phyloP scores from a whole-genome alignment of 1,139 yeast species.

The Lodderomyces oxycetoniae region DNA sequence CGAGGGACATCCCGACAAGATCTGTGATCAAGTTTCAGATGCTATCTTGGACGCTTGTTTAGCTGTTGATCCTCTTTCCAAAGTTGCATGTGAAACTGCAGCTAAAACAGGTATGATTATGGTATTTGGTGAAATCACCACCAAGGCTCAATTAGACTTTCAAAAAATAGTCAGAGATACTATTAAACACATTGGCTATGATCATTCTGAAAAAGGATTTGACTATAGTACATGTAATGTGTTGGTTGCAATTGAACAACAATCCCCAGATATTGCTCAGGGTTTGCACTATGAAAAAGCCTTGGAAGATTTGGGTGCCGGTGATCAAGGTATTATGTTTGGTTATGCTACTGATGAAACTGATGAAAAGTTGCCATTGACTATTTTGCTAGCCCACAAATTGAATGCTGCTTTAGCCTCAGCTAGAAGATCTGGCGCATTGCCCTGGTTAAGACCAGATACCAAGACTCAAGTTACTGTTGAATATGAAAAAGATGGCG shows the following conservation, averaged over 20 bases:
- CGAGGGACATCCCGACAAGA: slow-evolving; percentile 99
- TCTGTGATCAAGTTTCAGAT: slow-evolving; percentile 98
- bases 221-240: slow-evolving; percentile 99
- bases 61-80: slow-evolving; percentile 91
- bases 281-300: slow-evolving; percentile 98
- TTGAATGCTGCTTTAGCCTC: slow-evolving; percentile 94
- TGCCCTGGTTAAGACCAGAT: slow-evolving; percentile 98
- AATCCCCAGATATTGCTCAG: slow-evolving; percentile 98
- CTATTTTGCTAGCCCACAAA: slow-evolving; percentile 90
- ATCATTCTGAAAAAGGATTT: slow-evolving; percentile 91
- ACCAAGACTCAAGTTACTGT: slow-evolving; percentile 99
- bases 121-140: slow-evolving; percentile 99
- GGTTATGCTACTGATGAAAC: slow-evolving; percentile 99
- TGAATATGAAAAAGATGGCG: slow-evolving; percentile 89
- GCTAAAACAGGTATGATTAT: slow-evolving; percentile 98
- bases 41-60: slow-evolving; percentile 98
- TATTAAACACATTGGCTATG: slow-evolving; percentile 97
- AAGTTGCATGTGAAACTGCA: slow-evolving; percentile 99
- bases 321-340: slow-evolving; percentile 99
- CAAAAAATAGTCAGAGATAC: slow-evolving; percentile 98
- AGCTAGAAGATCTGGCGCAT: slow-evolving; percentile 94
- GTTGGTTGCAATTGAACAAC: slow-evolving; percentile 98
- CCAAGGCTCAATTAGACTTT: slow-evolving; percentile 91
- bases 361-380: slow-evolving; percentile 94
- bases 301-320: slow-evolving; percentile 97